phyloP scores from a whole-genome alignment of 257 asterid species.

The Echites panduratus region DNA sequence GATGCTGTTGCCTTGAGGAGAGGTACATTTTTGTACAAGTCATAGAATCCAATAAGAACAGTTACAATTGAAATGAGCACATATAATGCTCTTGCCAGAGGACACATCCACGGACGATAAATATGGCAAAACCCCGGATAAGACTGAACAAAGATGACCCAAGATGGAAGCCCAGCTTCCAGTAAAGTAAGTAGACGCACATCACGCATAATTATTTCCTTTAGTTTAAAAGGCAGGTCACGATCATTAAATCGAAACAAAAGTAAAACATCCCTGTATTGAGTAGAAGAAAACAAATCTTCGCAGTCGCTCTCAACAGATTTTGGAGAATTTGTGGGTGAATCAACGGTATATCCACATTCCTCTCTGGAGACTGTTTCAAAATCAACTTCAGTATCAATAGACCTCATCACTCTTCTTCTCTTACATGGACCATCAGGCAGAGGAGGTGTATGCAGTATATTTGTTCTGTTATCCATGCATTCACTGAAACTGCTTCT shows the following conservation, averaged over 20 bases:
- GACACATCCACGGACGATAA: constrained; percentile 99
- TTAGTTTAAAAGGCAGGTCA: constrained; percentile 76
- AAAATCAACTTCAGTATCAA: constrained; percentile 29
- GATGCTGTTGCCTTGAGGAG: constrained; percentile 88
- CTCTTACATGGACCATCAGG: constrained; percentile 55
- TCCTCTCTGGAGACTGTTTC: constrained; percentile 35
- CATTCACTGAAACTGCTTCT: constrained; percentile 38
- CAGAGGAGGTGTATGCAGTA: constrained; percentile 58
- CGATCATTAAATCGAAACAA: constrained; percentile 65
- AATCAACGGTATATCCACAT: constrained; percentile 28
- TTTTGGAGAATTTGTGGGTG: constrained; percentile 31
- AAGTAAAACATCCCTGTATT: constrained; percentile 69
- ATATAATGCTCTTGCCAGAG: constrained; percentile 75
- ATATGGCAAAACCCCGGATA: constrained; percentile 86
- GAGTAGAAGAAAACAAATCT: constrained; percentile 47
- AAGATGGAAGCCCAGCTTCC: constrained; percentile 96
- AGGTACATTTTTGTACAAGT: constrained; percentile 89
- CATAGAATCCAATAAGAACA: constrained; percentile 93
- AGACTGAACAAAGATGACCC: constrained; percentile 96
- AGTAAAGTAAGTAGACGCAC: constrained; percentile 73
- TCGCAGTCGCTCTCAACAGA: constrained; percentile 39
- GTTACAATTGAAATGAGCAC: constrained; percentile 70
- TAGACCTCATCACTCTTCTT: constrained; percentile 55
- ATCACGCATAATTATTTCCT: constrained; percentile 62
- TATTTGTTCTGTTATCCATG: constrained; percentile 21